A percentile compares a stretch with the other conserved stretches of the same genome.
Conservation (phyloP, 2,329 filamentous ascomycete genomes). For the Monosporascus sp. region DNA sequence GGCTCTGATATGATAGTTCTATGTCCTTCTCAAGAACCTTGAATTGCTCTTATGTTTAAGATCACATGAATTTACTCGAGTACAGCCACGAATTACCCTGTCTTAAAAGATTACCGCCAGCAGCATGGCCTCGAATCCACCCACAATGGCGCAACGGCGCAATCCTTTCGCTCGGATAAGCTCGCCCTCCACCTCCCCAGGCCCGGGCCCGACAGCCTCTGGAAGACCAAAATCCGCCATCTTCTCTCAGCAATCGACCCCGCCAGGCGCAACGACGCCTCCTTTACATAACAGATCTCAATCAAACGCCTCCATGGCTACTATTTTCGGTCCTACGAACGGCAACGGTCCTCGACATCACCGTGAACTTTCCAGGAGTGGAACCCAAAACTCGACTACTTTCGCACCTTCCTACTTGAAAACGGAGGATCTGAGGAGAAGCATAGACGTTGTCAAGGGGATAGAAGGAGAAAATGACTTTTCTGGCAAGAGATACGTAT, state of each 20-base stretch:
- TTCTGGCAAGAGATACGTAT: slow-evolving; percentile 96
- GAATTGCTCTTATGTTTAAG: neutral
- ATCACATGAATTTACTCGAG: neutral
- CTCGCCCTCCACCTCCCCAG: slow-evolving; percentile 65
- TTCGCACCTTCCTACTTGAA: slow-evolving; percentile 98
- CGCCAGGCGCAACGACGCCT: slow-evolving; percentile 33
- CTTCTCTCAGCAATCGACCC: slow-evolving; percentile 55
- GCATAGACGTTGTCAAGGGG: slow-evolving; percentile 54
- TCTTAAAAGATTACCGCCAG: slow-evolving; percentile 5
- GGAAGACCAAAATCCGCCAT: slow-evolving; percentile 71
- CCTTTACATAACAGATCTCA: slow-evolving; percentile 62
- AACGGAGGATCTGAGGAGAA: slow-evolving; percentile 65
- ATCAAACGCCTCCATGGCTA: slow-evolving; percentile 53
- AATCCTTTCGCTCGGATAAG: slow-evolving; percentile 71
- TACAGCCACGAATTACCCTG: no score
- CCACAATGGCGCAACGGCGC: slow-evolving; percentile 65
- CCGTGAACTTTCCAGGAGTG: slow-evolving; percentile 59
- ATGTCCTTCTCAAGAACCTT: neutral
- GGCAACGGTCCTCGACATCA: slow-evolving; percentile 33
- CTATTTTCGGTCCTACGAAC: slow-evolving; percentile 33
- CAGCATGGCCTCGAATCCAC: slow-evolving; percentile 49
- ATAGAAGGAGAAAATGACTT: slow-evolving; percentile 99
- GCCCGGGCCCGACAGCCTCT: slow-evolving; percentile 18
- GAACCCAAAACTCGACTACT: slow-evolving; percentile 64
- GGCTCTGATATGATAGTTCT: neutral